Conservation (phyloP, 228 moss, liverwort and hornwort species). For the Sphagnum magellanicum region DNA sequence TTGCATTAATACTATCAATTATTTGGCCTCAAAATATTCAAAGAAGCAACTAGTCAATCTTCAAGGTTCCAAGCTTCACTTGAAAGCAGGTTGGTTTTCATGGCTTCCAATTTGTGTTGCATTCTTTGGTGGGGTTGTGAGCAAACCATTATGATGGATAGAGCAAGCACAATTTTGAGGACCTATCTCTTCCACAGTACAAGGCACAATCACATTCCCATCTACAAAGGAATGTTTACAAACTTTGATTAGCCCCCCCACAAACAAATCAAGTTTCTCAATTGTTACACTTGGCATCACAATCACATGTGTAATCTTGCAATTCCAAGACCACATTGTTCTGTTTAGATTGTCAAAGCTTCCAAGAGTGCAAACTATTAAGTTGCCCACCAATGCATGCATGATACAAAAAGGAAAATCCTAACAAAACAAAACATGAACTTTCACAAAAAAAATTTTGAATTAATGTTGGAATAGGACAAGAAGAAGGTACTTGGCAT, state of each 20-base stretch:
- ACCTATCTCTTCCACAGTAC: conserved; percentile 56
- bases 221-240: conserved; percentile 31
- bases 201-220: conserved; percentile 39
- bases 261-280: conserved; percentile 41
- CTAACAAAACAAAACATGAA: not conserved
- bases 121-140: too few species aligned
- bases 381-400: not conserved
- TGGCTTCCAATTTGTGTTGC: too few species aligned
- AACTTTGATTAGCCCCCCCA: conserved; percentile 41
- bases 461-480: too few species aligned
- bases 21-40: too few species aligned
- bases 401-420: not conserved
- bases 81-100: too few species aligned
- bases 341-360: not conserved
- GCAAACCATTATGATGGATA: conserved; percentile 23
- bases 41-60: too few species aligned
- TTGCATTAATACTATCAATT: too few species aligned
- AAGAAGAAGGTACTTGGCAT: conserved; percentile 28
- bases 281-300: conserved; percentile 55
- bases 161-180: conserved; percentile 44
- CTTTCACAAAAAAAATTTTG: not conserved
- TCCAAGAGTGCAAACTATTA: not conserved
- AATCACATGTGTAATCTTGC: conserved; percentile 64
- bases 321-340: conserved; percentile 15
- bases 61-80: too few species aligned